phyloP scores from a whole-genome alignment of 1,284 basidiomycete species.

The Ustilago crameri region DNA sequence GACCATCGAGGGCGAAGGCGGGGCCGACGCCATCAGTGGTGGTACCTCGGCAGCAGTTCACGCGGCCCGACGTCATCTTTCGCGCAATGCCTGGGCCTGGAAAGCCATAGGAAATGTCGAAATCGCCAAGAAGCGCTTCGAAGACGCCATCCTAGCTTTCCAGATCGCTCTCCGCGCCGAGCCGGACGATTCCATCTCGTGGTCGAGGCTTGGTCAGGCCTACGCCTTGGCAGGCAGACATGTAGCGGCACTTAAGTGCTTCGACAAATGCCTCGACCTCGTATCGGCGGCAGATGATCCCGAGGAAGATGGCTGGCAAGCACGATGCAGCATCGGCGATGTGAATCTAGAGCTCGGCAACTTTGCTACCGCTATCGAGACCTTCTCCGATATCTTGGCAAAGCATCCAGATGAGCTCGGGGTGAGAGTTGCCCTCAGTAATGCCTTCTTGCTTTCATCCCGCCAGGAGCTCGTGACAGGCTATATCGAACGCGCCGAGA shows the following conservation, averaged over 20 bases:
- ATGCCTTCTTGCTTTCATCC: slow-evolving; percentile 80
- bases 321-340: slow-evolving; percentile 84
- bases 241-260: slow-evolving; percentile 87
- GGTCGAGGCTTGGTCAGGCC: slow-evolving; percentile 91
- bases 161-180: slow-evolving; percentile 88
- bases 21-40: slow-evolving; percentile 43
- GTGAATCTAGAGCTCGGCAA: slow-evolving; percentile 84
- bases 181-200: slow-evolving; percentile 80
- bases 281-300: slow-evolving; percentile 12
- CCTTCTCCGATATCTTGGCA: slow-evolving; percentile 75
- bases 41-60: slow-evolving; percentile 20
- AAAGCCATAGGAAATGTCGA: slow-evolving; percentile 95
- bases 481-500: slow-evolving; percentile 79
- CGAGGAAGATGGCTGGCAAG: slow-evolving; percentile 78
- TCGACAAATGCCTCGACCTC: slow-evolving; percentile 76
- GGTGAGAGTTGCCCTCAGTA: slow-evolving; percentile 79
- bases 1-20: slow-evolving; percentile 81
- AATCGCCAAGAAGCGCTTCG: slow-evolving; percentile 79
- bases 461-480: slow-evolving; percentile 76
- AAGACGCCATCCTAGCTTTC: slow-evolving; percentile 83
- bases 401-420: slow-evolving; percentile 75
- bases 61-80: slow-evolving; percentile 65
- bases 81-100: slow-evolving; percentile 94
- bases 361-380: slow-evolving; percentile 78
- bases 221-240: slow-evolving; percentile 88